Base-by-base conservation (phyloP, 495 filamentous ascomycete species). In the Penicillium flavigenum region DNA sequence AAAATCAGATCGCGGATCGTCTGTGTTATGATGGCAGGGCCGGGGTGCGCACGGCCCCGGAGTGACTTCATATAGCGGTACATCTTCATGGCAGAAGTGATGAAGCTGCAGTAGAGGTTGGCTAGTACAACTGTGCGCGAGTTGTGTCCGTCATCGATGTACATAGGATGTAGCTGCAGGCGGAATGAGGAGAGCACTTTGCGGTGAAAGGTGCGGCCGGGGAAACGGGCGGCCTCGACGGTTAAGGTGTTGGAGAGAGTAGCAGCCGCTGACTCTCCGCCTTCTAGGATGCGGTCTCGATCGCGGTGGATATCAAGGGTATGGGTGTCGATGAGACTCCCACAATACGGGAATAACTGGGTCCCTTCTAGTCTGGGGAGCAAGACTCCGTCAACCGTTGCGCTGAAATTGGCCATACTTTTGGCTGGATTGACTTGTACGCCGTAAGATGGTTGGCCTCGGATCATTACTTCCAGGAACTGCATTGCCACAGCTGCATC, bases 141-240 rank as follows among this genome's bases (percentile, higher is more conserved):
- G 67, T 97, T 98, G 73, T 92, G 87, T 5, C 76, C 72, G 4
- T 89, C 90, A 66, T 96, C 92, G 55, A 94, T 86, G 69, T 93
- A 92, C 88, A 96, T 95, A 31, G 86, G 79, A 62, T 95, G 88
- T 52, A 89, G 84, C 60, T 94, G 90, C 44, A 92, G 86, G 66
- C 94, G 92, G 76, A 97, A 90, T 0, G 87, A 74, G 51, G 72
- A 86, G 12, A 96, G 70, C n/a, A 88, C 77, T 70, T 92, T 96
- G 29, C 90, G 83, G 60, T 88, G 83, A 57, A 96, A 92, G 2
- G 84, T 81, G 54, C 81, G 81, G 5, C 91, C 92, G 0, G 90
- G 90, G 7, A 74, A 62, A 48, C 80, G 83, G 19, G 81, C 81
- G 54, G 77, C 85, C 54, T 96, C 91, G 8, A 96, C 86, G 0